phyloP scores from a whole-genome alignment of 768 basidiomycete species.

The Xerocomellus chrysenteron region DNA sequence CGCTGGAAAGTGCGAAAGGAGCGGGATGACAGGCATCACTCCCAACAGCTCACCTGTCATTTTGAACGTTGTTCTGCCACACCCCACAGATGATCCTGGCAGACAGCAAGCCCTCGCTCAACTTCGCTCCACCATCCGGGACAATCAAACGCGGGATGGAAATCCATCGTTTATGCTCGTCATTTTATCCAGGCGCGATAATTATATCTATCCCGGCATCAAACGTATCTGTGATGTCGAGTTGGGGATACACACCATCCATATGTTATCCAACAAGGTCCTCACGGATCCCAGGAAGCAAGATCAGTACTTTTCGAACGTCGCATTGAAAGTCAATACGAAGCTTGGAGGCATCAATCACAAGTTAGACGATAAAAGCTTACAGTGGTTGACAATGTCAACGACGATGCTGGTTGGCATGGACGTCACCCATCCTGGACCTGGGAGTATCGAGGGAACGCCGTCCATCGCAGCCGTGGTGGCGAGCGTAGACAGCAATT shows the following conservation, averaged over 20 bases:
- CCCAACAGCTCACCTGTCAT: conserved; percentile 40
- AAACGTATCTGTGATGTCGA: conserved; percentile 75
- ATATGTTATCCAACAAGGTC: conserved; percentile 66
- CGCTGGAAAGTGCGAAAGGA: conserved; percentile 48
- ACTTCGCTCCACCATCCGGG: conserved; percentile 44
- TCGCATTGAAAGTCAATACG: conserved; percentile 78
- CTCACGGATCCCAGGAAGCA: conserved; percentile 53
- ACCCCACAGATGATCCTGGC: conserved; percentile 29
- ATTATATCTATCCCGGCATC: conserved; percentile 77
- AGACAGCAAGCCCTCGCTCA: conserved; percentile 37
- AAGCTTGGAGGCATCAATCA: conserved; percentile 86
- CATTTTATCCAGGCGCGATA: conserved; percentile 64
- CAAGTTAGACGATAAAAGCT: conserved; percentile 55
- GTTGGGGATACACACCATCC: conserved; percentile 74
- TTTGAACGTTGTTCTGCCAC: conserved; percentile 19
- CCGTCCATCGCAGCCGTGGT: conserved; percentile 86
- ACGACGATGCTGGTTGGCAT: conserved; percentile 85
- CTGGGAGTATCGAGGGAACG: conserved; percentile 62
- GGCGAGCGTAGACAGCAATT: conserved; percentile 65
- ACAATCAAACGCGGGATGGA: conserved; percentile 19
- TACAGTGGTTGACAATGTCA: conserved; percentile 63
- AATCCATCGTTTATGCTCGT: conserved; percentile 70
- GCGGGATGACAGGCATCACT: conserved; percentile 65
- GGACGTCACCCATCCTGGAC: conserved; percentile 80
- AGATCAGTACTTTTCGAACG: conserved; percentile 81